Base-by-base conservation (phyloP, 345 rosid genomes). In the Citrus hindsii region DNA sequence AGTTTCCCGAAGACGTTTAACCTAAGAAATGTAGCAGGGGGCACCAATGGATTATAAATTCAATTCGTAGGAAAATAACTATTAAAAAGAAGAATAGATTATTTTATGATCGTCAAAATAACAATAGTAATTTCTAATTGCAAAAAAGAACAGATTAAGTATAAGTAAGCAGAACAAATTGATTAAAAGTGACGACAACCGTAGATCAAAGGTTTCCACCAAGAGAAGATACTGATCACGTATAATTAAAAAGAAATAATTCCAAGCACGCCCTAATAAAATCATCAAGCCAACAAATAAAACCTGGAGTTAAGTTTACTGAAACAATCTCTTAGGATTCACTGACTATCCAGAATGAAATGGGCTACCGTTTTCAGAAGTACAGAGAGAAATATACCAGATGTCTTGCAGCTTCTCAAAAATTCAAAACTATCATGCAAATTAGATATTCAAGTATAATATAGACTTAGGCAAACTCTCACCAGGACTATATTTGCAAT, bases 401-500 rank as follows among this genome's bases (percentile, higher is more conserved):
- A 60, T 59, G 16, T 14, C 56, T 35, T 22, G 10, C 48, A 67
- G 61, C 19, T 30, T 16, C 56, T 55, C 66, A 32, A 28, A 72
- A 5, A 35, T 28, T 28, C 4, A 53, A 38, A 42, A 53, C 33
- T 28, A 46, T n/a, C 27, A n/a, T 10, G n/a, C 38, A 72, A 60
- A 42, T 25, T 25, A n/a, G 4, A 58, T 30, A 40, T 69, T 21
- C 38, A 12, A 42, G 40, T 42, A 30, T 73, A 46, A 74, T 46
- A 67, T 7, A 35, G 30, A 35, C 46, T 40, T 27, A 32, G 66
- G 76, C 27, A 69, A 5, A 53, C 33, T 40, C 86, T 78, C 69
- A 87, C 90, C 84, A 89, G 79, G 55, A 86, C 79, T 6, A 69
- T 55, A 85, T 87, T 86, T 66, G 89, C 88, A 7, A 83, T 59